Conservation (phyloP, 2,329 filamentous ascomycete genomes). For the Pseudocercospora vitis region DNA sequence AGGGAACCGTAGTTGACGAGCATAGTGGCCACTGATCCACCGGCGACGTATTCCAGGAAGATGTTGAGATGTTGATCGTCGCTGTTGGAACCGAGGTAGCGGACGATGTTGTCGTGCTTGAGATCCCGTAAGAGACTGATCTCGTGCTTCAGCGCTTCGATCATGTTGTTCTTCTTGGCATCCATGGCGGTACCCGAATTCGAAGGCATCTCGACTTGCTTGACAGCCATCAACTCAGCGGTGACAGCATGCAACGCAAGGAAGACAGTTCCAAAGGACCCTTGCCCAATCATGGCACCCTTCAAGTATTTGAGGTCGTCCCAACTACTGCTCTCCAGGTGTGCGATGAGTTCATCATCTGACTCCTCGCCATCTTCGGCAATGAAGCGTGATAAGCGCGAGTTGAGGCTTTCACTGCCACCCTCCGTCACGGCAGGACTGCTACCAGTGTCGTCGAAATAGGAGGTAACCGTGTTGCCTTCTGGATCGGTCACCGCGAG, state of each 20-base stretch:
- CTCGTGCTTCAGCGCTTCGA: constrained; percentile 93
- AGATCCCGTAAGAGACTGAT: constrained; percentile 91
- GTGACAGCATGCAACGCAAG: constrained; percentile 93
- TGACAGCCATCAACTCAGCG: constrained; percentile 95
- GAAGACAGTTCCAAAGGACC: constrained; percentile 94
- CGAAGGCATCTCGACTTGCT: constrained; percentile 91
- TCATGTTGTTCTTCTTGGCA: constrained; percentile 94
- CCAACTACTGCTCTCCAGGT: constrained; percentile 89
- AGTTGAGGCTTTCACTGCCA: constrained; percentile 67
- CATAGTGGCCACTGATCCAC: constrained; percentile 97
- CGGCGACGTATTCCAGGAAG: constrained; percentile 98
- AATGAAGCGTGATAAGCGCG: constrained; percentile 78
- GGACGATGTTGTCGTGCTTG: constrained; percentile 95
- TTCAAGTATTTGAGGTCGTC: constrained; percentile 99
- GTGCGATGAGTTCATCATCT: constrained; percentile 85
- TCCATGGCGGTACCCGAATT: constrained; percentile 76
- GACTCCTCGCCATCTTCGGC: constrained; percentile 88
- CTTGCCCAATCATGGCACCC: constrained; percentile 92
- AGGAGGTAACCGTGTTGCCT: constrained; percentile 69
- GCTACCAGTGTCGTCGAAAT: constrained; percentile 78
- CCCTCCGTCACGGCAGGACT: constrained; percentile 56
- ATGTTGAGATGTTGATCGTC: constrained; percentile 93
- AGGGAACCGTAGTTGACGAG: constrained; percentile 96
- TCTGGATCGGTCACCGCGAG: constrained; percentile 76
- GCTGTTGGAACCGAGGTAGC: constrained; percentile 92